phyloP scores from a whole-genome alignment of 192 early-diverging fungal genomes.

The Mycoemilia scoparia region DNA sequence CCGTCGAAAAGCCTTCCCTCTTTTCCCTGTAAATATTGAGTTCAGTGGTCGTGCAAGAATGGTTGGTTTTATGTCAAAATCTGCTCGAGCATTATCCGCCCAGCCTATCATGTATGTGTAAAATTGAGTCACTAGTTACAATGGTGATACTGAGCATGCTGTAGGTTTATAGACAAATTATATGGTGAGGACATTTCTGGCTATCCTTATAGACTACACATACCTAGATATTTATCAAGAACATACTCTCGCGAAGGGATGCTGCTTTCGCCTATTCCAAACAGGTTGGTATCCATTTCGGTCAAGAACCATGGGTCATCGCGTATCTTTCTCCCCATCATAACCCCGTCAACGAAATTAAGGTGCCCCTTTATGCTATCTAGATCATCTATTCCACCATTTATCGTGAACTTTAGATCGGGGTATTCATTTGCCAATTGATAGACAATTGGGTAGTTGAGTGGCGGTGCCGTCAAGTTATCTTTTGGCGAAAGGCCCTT shows the following conservation, averaged over 20 bases:
- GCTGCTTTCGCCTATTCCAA: constrained; percentile 2
- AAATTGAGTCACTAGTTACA: too few relatives aligned
- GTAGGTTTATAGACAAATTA: neutral
- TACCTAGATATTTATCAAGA: constrained; percentile 7
- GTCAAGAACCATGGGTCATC: constrained; percentile 49
- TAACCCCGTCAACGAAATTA: constrained; percentile 35
- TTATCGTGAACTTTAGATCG: constrained; percentile 34
- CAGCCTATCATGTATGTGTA: too few relatives aligned
- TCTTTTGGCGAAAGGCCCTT: constrained; percentile 44
- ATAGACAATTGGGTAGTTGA: constrained; percentile 42
- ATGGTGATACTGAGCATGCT: too few relatives aligned
- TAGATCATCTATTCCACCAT: constrained; percentile 44
- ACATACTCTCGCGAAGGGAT: constrained; percentile 5
- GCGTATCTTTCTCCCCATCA: constrained; percentile 53
- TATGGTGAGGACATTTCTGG: constrained; percentile 10
- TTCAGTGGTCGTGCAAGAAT: constrained; percentile 16
- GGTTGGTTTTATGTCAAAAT: neutral
- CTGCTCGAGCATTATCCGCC: too few relatives aligned
- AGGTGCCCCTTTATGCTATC: constrained; percentile 30
- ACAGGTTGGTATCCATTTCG: constrained; percentile 28
- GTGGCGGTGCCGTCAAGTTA: constrained; percentile 43
- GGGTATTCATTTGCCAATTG: constrained; percentile 33
- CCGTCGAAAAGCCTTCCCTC: constrained; percentile 9
- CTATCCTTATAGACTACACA: constrained; percentile 15
- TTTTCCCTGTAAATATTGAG: constrained; percentile 16